Conservation (phyloP, 768 basidiomycete species). For the Auricularia sp. region DNA sequence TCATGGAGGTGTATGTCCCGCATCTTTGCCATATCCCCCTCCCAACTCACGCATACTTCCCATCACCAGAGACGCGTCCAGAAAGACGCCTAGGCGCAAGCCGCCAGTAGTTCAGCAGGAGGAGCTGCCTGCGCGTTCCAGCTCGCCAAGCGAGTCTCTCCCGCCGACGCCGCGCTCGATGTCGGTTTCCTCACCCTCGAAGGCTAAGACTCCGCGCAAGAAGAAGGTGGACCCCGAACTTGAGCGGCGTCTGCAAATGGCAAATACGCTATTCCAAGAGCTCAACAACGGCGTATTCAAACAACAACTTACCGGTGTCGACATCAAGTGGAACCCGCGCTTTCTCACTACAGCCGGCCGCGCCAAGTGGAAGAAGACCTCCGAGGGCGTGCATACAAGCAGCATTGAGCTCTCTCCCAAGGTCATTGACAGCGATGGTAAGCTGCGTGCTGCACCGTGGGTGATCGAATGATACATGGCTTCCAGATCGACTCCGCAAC, state of each 20-base stretch:
- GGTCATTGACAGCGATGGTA: slow-evolving; percentile 68
- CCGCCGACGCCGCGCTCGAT: not conserved
- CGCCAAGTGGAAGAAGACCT: slow-evolving; percentile 52
- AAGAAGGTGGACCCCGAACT: not conserved
- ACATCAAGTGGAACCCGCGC: slow-evolving; percentile 57
- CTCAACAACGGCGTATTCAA: slow-evolving; percentile 51
- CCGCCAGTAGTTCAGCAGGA: not conserved
- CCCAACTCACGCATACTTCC: not conserved
- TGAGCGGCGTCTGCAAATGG: slow-evolving; percentile 13
- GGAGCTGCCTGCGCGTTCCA: not conserved
- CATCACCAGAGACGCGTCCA: not conserved
- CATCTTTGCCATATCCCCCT: not conserved
- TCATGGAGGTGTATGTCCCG: not conserved
- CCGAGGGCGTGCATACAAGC: slow-evolving; percentile 44
- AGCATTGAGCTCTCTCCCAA: slow-evolving; percentile 77
- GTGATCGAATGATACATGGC: not conserved
- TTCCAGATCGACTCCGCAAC: slow-evolving; percentile 63
- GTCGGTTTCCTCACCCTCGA: not conserved
- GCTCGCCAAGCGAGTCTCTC: not conserved
- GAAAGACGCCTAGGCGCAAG: not conserved
- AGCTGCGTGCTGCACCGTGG: slow-evolving; percentile 7
- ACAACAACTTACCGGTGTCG: slow-evolving; percentile 36
- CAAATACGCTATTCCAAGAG: slow-evolving; percentile 46
- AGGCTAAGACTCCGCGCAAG: not conserved
- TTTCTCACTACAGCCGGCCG: slow-evolving; percentile 59